Base-by-base conservation (phyloP, 1,139 yeast genomes). In the Nakaseomyces glabratus region DNA sequence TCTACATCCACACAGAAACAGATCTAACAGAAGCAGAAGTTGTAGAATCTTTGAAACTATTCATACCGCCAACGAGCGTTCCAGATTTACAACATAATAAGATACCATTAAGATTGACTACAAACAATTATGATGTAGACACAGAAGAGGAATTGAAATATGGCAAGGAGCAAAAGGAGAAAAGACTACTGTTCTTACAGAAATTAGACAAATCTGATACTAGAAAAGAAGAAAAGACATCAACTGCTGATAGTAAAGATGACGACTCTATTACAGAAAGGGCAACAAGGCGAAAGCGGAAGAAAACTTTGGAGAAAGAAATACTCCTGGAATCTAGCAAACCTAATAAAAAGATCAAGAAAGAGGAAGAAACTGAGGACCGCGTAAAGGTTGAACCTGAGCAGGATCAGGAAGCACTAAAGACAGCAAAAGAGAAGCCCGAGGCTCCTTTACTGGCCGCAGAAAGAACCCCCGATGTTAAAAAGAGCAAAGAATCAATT, bases 1-100 rank as follows among this genome's bases (percentile, higher is more conserved):
- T 84, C 40, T 85, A 84, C 63, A 70, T 85, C 2, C 82, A 80
- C 50, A 62, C 82, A 44, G 95, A 90, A 52, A 81, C 95, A 0
- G 68, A 70, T 40, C 65, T 81, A 43, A 58, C 68, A 0, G 62
- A 66, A 1, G 76, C 68, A 23, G 73, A 72, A 39, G 57, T 85
- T 14, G 58, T 59, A 2, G 38, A 50, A 2, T 39, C 58, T 8
- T 23, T 52, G 17, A 82, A 82, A 47, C 90, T 95, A 3, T 86
- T 84, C 56, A n/a, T n/a, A n/a, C 78, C 81, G 15, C 54, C 60
- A 3, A 59, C 59, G 15, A 52, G 46, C 19, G 20, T 20, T 13
- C 15, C 11, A 5, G 31, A 28, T 14, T 28, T 28, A 14, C 28
- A 29, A 15, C 26, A 32, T 9, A 36, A 33, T 9, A 29, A 33